These are phyloP conservation scores for Crithidia bombi DNA, from an alignment of 208 protist species.

Conservation along the genomic window DNA sequence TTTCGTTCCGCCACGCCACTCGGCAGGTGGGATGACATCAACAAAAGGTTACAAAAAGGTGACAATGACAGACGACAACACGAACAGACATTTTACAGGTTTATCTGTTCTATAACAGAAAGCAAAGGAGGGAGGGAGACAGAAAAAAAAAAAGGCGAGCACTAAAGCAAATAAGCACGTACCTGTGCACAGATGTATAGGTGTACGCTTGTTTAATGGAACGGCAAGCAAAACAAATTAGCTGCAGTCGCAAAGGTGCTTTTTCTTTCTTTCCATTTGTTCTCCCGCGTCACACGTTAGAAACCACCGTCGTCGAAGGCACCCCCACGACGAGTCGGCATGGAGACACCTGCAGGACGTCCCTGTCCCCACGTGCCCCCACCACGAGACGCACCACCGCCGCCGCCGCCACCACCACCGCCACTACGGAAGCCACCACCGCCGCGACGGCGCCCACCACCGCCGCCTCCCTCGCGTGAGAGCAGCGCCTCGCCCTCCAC, in stretches of 20 bases:
- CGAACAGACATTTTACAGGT: no score
- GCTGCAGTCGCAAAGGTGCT: background rate
- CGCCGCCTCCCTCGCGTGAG: slow-evolving; percentile 40
- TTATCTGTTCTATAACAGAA: no score
- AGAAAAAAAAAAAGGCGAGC: background rate
- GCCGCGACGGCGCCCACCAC: slow-evolving; percentile 43
- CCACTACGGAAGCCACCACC: slow-evolving; percentile 33
- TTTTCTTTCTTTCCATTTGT: background rate
- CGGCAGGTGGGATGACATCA: no score
- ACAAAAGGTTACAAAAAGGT: slow-evolving; percentile 1
- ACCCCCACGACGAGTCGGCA: slow-evolving; percentile 23
- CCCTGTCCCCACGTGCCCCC: slow-evolving; percentile 31
- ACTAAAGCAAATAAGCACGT: background rate
- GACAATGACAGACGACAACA: background rate
- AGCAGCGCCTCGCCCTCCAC: slow-evolving; percentile 80
- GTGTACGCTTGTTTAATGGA: no score
- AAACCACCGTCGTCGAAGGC: slow-evolving; percentile 80
- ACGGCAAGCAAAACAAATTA: slow-evolving; percentile 14
- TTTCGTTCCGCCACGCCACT: no score
- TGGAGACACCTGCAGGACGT: slow-evolving; percentile 17
- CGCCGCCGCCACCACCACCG: slow-evolving; percentile 38
- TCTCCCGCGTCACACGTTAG: no score
- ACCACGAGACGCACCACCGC: slow-evolving; percentile 19
- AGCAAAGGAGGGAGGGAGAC: background rate
- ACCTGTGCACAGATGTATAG: no score